Evolutionary conservation across 345 rosid genomes (phyloP).

Genomic region (Ricinus communis): DNA sequence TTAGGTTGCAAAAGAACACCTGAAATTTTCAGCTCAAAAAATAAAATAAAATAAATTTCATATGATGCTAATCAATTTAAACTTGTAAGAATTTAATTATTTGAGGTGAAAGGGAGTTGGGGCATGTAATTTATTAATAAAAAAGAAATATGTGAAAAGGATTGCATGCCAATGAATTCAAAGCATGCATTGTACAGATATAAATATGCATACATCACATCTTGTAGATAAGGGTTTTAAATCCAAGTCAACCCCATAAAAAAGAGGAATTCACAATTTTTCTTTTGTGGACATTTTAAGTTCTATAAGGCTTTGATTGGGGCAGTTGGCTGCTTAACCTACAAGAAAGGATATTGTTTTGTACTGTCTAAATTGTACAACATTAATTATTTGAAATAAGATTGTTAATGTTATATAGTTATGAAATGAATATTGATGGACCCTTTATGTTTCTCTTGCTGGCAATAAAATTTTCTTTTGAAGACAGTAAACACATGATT

Average conservation of each 20-base stretch:
- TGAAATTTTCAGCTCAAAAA: conserved; percentile 8
- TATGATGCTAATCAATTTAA: not conserved
- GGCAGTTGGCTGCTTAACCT: conserved; percentile 34
- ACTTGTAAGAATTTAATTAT: not conserved
- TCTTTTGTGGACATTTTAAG: not conserved
- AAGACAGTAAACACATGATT: not conserved
- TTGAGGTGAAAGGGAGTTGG: not conserved
- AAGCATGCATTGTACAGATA: conserved; percentile 1
- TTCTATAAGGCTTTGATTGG: not conserved
- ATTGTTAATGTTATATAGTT: not conserved
- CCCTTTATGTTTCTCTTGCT: not conserved
- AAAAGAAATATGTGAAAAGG: conserved; percentile 4
- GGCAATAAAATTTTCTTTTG: not conserved
- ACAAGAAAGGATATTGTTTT: conserved; percentile 26
- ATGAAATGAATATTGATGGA: not conserved
- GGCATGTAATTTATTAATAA: not conserved
- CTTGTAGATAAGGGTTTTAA: conserved; percentile 7
- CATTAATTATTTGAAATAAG: conserved; percentile 17
- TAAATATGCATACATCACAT: conserved; percentile 2
- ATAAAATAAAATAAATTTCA: not conserved
- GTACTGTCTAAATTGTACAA: conserved; percentile 1
- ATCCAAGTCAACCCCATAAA: conserved; percentile 17
- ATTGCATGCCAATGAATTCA: not conserved
- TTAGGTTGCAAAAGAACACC: conserved; percentile 4
- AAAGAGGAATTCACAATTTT: conserved; percentile 2